Base-by-base conservation (phyloP, 305 asterid genomes). In the Petunia hybrid region DNA sequence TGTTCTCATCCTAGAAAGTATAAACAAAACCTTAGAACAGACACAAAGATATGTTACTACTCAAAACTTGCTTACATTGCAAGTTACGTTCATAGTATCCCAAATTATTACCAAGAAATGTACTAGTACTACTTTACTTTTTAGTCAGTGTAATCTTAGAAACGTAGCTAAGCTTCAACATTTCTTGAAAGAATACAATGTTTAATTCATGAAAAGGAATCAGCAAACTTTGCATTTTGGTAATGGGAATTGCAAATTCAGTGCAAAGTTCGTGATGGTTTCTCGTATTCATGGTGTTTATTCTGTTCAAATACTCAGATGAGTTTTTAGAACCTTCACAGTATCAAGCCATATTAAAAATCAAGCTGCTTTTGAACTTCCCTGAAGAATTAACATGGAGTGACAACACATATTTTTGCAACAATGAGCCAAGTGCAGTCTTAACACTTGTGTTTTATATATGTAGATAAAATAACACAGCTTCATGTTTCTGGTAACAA, bases 381-480 rank as follows among this genome's bases (percentile, higher is more conserved):
- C 97, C 98, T 13, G 84, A 82, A 62, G 87, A 88, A 46, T 35
- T 88, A 39, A 83, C 31, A 43, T 89, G 93, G 98, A 83, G 79
- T 78, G 97, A 92, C 10, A 86, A 84, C 77, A 56, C 89, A 51
- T 95, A 91, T 12, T 87, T 86, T 62, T 95, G 99, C 85, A 92
- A 86, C 85, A 71, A 83, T 16, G 87, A 85, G 76, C 96, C 94
- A 51, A 83, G 86, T 31, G 87, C 88, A 81, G 84, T 83, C 45
- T 86, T 95, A 41, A 83, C 97, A 16, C 88, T 95, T n/a, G 87
- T 90, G 3, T 95, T 97, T 91, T 95, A 22, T 22, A 22, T 22
- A 91, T 73, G 90, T 92, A 80, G 97, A 90, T 22, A 88, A 85
- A 86, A 81, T 95, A 42, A 94, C 98, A 36, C 98, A 94, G 89